Base-by-base conservation (phyloP, 2,329 filamentous ascomycete species). In the Elsinoe arachidis region DNA sequence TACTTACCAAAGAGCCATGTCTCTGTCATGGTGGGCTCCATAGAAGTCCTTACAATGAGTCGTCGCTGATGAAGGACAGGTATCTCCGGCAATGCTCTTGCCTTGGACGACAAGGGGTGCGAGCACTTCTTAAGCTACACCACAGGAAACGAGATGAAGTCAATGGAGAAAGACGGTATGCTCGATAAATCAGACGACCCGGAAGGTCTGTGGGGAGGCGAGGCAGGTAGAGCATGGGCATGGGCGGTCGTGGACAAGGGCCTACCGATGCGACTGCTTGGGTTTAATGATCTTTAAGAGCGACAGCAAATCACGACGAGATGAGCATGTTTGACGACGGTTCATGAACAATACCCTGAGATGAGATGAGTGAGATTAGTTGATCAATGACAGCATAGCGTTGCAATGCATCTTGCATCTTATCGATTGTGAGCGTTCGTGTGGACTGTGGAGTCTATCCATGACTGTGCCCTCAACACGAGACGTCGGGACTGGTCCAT, bases 1-100 rank as follows among this genome's bases (percentile, higher is more conserved):
- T 85, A 10, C 69, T 87, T 60, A 82, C 75, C 10, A 86, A 86
- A 61, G 80, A 83, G 63, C 82, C 83, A 1, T 85, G 80, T 63
- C 66, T 87, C 35, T 87, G 84, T 64, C 83, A 87, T 53, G 70
- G 66, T 68, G 61, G 56, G 58, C 59, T 14, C 10, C 9, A 53
- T 11, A 3, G 3, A 9, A 12, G 30, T 9, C 9, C 9, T 17
- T 11, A 12, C 34, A 39, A 23, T 46, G 44, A 15, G 9, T 17
- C 1, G 17, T 37, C 19, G 35, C 49, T 51, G 21, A 57, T 23
- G 3, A 9, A 7, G 2, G 35, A 9, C 21, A 68, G 66, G 84
- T 0, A 81, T 85, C 26, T 76, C 81, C 12, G 82, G 84, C 6
- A 87, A 87, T 64, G 81, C 82, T 14, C 70, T 87, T 63, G 80